These are phyloP conservation scores for Apiotrichum siamense DNA, from an alignment of 1,284 basidiomycete species.

Conservation along the genomic window DNA sequence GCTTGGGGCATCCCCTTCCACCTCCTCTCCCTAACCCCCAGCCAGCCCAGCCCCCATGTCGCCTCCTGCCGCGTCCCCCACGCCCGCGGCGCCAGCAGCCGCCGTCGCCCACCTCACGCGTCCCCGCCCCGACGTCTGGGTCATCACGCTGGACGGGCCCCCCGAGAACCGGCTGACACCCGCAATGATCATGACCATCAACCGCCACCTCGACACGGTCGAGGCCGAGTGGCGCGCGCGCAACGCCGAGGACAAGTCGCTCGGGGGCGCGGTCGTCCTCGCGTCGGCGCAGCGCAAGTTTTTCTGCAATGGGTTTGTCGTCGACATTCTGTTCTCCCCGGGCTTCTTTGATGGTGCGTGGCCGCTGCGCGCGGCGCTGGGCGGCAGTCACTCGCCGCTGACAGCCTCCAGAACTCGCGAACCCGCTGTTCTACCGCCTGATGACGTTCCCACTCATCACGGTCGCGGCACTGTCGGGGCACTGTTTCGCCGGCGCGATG, in stretches of 20 bases:
- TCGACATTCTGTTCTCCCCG: conserved; percentile 57
- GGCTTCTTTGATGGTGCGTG: conserved; percentile 67
- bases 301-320: conserved; percentile 82
- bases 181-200: conserved; percentile 30
- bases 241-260: conserved; percentile 23
- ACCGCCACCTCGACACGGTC: conserved; percentile 61
- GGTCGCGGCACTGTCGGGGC: conserved; percentile 83
- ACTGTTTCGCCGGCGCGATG: conserved; percentile 77
- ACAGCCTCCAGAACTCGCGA: conserved; percentile 35
- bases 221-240: conserved; percentile 67
- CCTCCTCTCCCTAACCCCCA: no score
- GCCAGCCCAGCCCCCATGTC: no score
- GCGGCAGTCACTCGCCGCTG: background rate
- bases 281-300: conserved; percentile 73
- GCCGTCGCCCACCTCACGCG: no score
- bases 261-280: conserved; percentile 64
- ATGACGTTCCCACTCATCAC: conserved; percentile 53
- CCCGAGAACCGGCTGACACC: conserved; percentile 47
- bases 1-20: no score
- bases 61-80: no score
- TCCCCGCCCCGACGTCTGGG: conserved; percentile 32
- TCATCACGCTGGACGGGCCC: conserved; percentile 38
- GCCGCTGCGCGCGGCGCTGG: background rate
- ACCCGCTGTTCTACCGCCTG: conserved; percentile 36
- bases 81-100: no score